These are phyloP conservation scores for Solanum bukasovii DNA, from an alignment of 257 asterid genomes.

Conservation along the genomic window DNA sequence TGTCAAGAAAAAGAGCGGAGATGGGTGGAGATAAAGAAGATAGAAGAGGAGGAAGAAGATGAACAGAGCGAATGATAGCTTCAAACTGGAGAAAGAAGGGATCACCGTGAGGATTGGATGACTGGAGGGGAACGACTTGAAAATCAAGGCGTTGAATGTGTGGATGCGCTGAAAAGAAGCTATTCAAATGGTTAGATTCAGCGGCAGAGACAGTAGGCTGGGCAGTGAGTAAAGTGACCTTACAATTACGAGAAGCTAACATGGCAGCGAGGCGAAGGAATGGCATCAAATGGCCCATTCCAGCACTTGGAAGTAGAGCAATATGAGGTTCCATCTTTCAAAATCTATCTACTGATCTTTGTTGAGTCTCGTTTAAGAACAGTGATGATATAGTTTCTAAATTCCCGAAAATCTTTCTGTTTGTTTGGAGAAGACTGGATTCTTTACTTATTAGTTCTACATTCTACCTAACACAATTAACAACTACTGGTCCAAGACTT, in stretches of 20 bases:
- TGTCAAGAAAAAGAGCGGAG: constrained; percentile 16
- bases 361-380: background rate
- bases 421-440: background rate
- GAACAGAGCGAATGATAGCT: constrained; percentile 3
- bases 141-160: constrained; percentile 22
- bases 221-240: constrained; percentile 19
- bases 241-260: constrained; percentile 13
- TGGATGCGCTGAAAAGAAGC: constrained; percentile 10
- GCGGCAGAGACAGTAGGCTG: constrained; percentile 9
- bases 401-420: background rate
- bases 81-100: constrained; percentile 15
- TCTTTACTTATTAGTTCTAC: background rate
- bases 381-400: background rate
- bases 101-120: background rate
- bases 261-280: constrained; percentile 16
- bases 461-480: background rate
- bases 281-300: constrained; percentile 14
- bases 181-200: background rate
- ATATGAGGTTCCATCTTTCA: background rate
- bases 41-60: constrained; percentile 10
- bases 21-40: constrained; percentile 9
- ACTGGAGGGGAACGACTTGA: background rate
- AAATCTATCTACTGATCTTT: background rate
- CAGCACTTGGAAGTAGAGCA: constrained; percentile 21
- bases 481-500: background rate